phyloP scores from a whole-genome alignment of 371 early-diverging fungal species.

The Rhizopus stolonifer region DNA sequence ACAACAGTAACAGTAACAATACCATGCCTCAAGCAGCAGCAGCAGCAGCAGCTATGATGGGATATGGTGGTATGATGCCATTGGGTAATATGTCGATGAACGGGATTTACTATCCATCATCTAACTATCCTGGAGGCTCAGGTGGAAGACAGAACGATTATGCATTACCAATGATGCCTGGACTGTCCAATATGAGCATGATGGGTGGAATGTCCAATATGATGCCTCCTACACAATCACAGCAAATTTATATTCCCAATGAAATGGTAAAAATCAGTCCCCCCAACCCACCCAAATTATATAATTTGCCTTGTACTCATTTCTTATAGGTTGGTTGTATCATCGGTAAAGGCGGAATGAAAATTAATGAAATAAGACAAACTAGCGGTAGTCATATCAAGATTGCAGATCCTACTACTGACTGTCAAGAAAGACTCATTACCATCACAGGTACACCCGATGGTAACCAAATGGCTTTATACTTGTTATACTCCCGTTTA shows the following conservation, averaged over 20 bases:
- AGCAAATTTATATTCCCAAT: conserved; percentile 82
- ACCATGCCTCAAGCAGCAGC: conserved; percentile 13
- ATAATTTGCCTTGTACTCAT: not conserved
- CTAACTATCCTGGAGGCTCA: conserved; percentile 22
- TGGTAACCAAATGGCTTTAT: conserved; percentile 79
- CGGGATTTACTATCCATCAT: conserved; percentile 34
- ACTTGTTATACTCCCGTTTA: conserved; percentile 73
- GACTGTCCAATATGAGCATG: conserved; percentile 27
- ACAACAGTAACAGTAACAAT: conserved; percentile 9
- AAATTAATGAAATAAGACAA: conserved; percentile 83
- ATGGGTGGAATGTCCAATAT: conserved; percentile 30
- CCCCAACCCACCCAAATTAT: too few relatives aligned
- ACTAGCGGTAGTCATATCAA: conserved; percentile 78
- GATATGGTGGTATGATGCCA: conserved; percentile 36
- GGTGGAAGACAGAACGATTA: conserved; percentile 28
- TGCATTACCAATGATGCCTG: conserved; percentile 24
- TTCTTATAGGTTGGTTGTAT: conserved; percentile 67
- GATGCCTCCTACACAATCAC: conserved; percentile 54
- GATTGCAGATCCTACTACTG: conserved; percentile 64
- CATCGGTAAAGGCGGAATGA: conserved; percentile 86
- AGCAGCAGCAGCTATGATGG: conserved; percentile 33
- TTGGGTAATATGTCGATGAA: conserved; percentile 44
- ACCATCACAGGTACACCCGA: conserved; percentile 83
- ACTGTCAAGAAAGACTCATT: conserved; percentile 70
- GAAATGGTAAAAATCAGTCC: conserved; percentile 81